phyloP scores from a whole-genome alignment of 2,329 filamentous ascomycete genomes.

The Neobulgaria alba region DNA sequence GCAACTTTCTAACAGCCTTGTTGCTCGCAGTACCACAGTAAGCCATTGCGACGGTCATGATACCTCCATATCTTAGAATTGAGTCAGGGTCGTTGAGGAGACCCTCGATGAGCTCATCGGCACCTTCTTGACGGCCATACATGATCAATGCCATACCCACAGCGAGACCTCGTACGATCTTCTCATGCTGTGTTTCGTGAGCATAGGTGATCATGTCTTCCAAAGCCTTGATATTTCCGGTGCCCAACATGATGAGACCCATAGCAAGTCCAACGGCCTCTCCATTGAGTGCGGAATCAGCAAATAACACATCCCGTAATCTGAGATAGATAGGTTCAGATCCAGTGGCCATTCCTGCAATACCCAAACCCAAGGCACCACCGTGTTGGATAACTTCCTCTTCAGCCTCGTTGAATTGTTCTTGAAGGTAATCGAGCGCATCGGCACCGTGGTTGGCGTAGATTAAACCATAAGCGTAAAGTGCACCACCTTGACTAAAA shows the following conservation, averaged over 20 bases:
- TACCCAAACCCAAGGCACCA: constrained; percentile 87
- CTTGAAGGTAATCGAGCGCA: constrained; percentile 71
- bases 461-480: constrained; percentile 92
- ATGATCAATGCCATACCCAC: constrained; percentile 98
- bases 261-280: constrained; percentile 93
- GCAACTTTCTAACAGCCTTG: constrained; percentile 91
- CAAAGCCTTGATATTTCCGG: constrained; percentile 86
- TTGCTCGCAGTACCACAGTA: constrained; percentile 98
- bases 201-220: constrained; percentile 98
- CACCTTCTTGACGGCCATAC: constrained; percentile 91
- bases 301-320: constrained; percentile 79
- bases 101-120: constrained; percentile 89
- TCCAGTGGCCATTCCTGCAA: constrained; percentile 95
- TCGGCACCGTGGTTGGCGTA: constrained; percentile 96
- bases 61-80: constrained; percentile 89
- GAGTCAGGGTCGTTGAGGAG: constrained; percentile 90
- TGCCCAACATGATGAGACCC: constrained; percentile 97
- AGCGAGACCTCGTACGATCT: constrained; percentile 92
- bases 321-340: constrained; percentile 86
- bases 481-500: constrained; percentile 90
- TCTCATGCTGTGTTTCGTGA: constrained; percentile 96
- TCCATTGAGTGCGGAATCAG: constrained; percentile 91
- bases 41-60: constrained; percentile 95
- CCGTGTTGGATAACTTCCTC: constrained; percentile 97
- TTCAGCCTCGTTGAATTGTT: constrained; percentile 64